Conservation (phyloP, 2,329 filamentous ascomycete species). For the Monilinia polystroma region DNA sequence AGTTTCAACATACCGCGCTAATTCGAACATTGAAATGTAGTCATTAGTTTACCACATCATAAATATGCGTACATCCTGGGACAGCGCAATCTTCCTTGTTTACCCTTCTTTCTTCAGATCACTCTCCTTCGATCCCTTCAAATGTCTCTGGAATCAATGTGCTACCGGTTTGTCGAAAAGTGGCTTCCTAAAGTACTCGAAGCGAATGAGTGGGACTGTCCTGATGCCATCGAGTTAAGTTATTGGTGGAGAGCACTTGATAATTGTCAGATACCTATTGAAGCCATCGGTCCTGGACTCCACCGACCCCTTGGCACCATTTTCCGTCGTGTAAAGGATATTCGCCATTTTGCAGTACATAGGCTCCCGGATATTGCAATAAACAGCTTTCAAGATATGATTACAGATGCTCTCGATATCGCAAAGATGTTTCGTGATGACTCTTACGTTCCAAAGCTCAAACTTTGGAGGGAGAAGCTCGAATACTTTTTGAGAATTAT, state of each 20-base stretch:
- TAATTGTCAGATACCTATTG: slow-evolving; percentile 24
- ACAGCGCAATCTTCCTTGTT: slow-evolving; percentile 15
- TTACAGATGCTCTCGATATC: slow-evolving; percentile 22
- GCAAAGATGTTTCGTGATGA: slow-evolving; percentile 22
- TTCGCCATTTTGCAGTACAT: slow-evolving; percentile 28
- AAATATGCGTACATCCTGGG: not conserved
- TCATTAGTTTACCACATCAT: too few species aligned
- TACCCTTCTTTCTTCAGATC: slow-evolving; percentile 28
- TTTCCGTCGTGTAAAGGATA: slow-evolving; percentile 19
- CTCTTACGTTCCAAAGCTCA: not conserved
- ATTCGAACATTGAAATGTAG: not conserved
- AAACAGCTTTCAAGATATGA: slow-evolving; percentile 19
- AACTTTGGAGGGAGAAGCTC: slow-evolving; percentile 10
- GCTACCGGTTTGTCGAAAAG: slow-evolving; percentile 26
- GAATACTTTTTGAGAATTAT: not conserved
- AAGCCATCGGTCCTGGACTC: slow-evolving; percentile 21
- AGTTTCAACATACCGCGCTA: not conserved
- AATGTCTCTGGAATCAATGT: slow-evolving; percentile 26
- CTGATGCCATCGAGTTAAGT: slow-evolving; percentile 28
- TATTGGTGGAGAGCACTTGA: slow-evolving; percentile 24
- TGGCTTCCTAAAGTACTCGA: slow-evolving; percentile 28
- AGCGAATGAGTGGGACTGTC: slow-evolving; percentile 25
- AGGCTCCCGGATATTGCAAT: slow-evolving; percentile 24
- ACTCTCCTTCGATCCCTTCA: slow-evolving; percentile 25
- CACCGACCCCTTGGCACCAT: slow-evolving; percentile 5